These are phyloP conservation scores for Blastobotrys ciferrii DNA, from an alignment of 1,139 yeast species.

Conservation along the genomic window DNA sequence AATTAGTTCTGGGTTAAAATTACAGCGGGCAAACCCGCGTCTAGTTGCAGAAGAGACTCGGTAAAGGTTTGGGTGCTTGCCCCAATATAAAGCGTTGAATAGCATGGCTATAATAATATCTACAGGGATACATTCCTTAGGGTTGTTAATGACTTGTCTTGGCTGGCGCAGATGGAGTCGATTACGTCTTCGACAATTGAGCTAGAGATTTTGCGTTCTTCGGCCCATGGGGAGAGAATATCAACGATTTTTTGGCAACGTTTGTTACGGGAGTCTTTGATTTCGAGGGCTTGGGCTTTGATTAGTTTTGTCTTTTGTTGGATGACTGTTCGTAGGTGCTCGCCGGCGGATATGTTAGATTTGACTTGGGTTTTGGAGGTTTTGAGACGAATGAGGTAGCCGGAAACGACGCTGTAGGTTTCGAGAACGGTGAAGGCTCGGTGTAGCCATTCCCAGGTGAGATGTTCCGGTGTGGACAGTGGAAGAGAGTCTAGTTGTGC, in stretches of 20 bases:
- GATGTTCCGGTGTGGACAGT: slow-evolving; percentile 2
- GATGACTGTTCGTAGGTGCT: slow-evolving; percentile 15
- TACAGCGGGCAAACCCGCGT: no score
- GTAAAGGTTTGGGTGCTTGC: no score
- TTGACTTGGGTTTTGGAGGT: slow-evolving; percentile 25
- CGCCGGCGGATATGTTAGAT: slow-evolving; percentile 17
- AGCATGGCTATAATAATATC: not conserved
- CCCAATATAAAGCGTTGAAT: no score
- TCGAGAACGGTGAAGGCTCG: slow-evolving; percentile 32
- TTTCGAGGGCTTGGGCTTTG: slow-evolving; percentile 21
- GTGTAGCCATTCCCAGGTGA: slow-evolving; percentile 34
- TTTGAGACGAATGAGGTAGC: slow-evolving; percentile 25
- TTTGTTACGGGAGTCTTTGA: slow-evolving; percentile 22
- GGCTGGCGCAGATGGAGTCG: slow-evolving; percentile 25
- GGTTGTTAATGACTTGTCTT: slow-evolving; percentile 22
- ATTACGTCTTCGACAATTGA: slow-evolving; percentile 27
- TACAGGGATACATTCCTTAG: slow-evolving; percentile 13
- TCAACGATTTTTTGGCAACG: slow-evolving; percentile 19
- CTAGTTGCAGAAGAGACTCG: no score
- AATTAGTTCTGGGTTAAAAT: no score
- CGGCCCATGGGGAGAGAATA: slow-evolving; percentile 26
- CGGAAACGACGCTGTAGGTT: slow-evolving; percentile 28
- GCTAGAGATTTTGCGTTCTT: slow-evolving; percentile 20
- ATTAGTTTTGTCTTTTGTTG: slow-evolving; percentile 16
- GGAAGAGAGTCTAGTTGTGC: slow-evolving; percentile 7